Base-by-base conservation (phyloP, 306 rosid genomes). In the Benincasa hispida region DNA sequence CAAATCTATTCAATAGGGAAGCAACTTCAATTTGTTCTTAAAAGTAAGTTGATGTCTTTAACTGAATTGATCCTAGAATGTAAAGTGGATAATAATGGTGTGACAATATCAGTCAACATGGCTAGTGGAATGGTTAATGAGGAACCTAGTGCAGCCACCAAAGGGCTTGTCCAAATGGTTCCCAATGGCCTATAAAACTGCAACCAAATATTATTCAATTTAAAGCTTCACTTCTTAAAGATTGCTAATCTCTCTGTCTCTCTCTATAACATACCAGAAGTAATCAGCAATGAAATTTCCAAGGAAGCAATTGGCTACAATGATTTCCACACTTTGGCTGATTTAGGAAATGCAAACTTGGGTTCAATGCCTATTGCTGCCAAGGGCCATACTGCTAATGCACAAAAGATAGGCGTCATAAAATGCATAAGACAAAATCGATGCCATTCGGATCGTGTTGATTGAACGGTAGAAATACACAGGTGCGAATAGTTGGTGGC, bases 111-210 rank as follows among this genome's bases (percentile, higher is more conserved):
- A 27, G 97, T 97, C 83, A 91, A 68, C 98, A 87, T 91, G 74
- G 96, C 96, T 2, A 89, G 90, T 60, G 98, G 98, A 77, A 93
- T 93, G 76, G 98, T 93, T 76, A 93, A 96, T n/a, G 97, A 91
- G 91, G 89, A 88, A 84, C 97, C 98, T 85, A 93, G 81, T 48
- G 97, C 89, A 81, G 96, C 97, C 77, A 93, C 98, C 60, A 91
- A 85, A 37, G 97, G 96, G 72, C 97, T 93, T 57, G 94, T 91
- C 98, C 98, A 91, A 37, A 93, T 96, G 76, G 92, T 96, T 83
- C 91, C 85, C 3, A 93, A 83, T 45, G 98, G 92, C 96, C 98
- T 91, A 69, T 1, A 76, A 74, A 18, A 39, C 73, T 80, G 68
- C 21, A 34, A 53, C 76, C 78, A 69, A 68, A 83, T 57, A 25